Percentiles rank a stretch among this genome's conserved stretches.
Evolutionary conservation across 441 rosid genomes (phyloP).

Genomic region (Breynia disticha): DNA sequence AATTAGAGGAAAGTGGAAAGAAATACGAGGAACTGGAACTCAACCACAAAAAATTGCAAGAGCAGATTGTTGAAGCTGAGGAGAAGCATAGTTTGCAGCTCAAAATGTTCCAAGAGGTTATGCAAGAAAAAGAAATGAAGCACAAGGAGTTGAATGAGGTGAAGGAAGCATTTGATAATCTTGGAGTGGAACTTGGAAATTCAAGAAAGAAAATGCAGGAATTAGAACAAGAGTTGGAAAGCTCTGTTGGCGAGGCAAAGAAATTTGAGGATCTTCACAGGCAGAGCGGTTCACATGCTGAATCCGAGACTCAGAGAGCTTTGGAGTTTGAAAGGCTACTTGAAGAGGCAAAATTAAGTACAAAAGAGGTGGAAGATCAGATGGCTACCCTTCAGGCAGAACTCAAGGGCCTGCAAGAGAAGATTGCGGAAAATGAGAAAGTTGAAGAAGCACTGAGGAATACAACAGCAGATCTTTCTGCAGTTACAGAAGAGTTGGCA

Average conservation of each 20-base stretch:
- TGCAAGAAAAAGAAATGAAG: slow-evolving; percentile 62
- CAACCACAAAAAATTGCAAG: slow-evolving; percentile 54
- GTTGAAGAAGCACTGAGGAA: slow-evolving; percentile 62
- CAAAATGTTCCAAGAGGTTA: slow-evolving; percentile 49
- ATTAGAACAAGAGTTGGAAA: slow-evolving; percentile 52
- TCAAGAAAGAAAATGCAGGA: slow-evolving; percentile 60
- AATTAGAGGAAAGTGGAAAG: slow-evolving; percentile 50
- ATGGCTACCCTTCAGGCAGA: slow-evolving; percentile 57
- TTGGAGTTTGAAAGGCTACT: slow-evolving; percentile 67
- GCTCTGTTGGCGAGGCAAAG: slow-evolving; percentile 50
- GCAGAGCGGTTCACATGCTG: slow-evolving; percentile 67
- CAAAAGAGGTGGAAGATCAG: slow-evolving; percentile 58
- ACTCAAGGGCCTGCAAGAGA: slow-evolving; percentile 51
- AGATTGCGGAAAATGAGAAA: slow-evolving; percentile 57
- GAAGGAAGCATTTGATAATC: slow-evolving; percentile 64
- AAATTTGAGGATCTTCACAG: slow-evolving; percentile 80
- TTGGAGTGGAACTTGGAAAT: slow-evolving; percentile 54
- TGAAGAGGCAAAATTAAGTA: slow-evolving; percentile 44
- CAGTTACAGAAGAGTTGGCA: slow-evolving; percentile 57
- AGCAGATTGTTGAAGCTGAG: slow-evolving; percentile 55
- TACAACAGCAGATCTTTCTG: slow-evolving; percentile 49
- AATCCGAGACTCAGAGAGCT: slow-evolving; percentile 66
- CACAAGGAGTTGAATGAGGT: slow-evolving; percentile 62
- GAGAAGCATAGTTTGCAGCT: slow-evolving; percentile 53
- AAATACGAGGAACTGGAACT: slow-evolving; percentile 55